Evolutionary conservation across 148 eudicot genomes (phyloP).

Genomic region (Rhododendron kiyosumense): DNA sequence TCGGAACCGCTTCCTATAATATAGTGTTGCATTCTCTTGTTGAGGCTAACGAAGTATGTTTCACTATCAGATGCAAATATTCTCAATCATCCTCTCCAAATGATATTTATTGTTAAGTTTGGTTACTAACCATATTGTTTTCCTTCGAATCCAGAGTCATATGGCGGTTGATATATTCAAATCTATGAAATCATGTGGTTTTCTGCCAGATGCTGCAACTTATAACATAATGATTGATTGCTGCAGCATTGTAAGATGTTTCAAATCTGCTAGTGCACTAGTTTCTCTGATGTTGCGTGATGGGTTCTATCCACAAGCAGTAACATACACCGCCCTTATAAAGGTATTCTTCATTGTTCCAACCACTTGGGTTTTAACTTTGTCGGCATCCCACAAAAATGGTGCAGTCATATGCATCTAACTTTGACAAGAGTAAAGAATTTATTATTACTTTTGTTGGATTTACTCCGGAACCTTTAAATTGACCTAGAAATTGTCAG

Average conservation of each 20-base stretch:
- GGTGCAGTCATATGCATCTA: not conserved
- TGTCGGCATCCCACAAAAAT: not conserved
- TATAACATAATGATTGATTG: constrained; percentile 80
- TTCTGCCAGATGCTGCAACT: constrained; percentile 52
- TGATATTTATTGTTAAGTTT: not conserved
- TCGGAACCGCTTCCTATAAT: constrained; percentile 45
- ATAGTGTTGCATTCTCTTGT: constrained; percentile 70
- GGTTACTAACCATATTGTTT: not conserved
- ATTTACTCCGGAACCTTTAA: not conserved
- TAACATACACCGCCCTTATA: constrained; percentile 57
- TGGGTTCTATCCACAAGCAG: constrained; percentile 44
- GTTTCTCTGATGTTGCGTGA: constrained; percentile 69
- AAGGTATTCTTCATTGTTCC: constrained; percentile 40
- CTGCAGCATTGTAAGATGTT: constrained; percentile 55
- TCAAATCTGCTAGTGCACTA: constrained; percentile 62
- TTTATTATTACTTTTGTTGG: not conserved
- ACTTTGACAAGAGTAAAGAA: not conserved
- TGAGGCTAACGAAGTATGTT: constrained; percentile 60
- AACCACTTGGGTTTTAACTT: not conserved
- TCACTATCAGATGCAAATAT: not conserved
- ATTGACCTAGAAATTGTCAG: constrained; percentile 13
- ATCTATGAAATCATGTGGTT: constrained; percentile 44
- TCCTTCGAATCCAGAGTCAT: constrained; percentile 40
- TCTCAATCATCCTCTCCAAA: not conserved
- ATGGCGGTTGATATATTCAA: constrained; percentile 60